phyloP scores from a whole-genome alignment of 2,329 filamentous ascomycete genomes.

The Ilyonectria robusta region DNA sequence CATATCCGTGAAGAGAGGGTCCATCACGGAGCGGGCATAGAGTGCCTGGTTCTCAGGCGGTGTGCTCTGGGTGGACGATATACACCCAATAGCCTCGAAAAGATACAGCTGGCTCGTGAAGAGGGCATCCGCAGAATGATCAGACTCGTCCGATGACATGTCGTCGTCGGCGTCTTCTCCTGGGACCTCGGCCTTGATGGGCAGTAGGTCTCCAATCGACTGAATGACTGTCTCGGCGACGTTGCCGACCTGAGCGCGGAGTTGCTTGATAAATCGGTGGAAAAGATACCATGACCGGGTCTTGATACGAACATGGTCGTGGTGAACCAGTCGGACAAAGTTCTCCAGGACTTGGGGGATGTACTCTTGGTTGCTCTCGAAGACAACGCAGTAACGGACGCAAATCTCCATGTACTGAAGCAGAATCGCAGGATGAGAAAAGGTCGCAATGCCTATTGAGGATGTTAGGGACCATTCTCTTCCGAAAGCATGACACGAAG shows the following conservation, averaged over 20 bases:
- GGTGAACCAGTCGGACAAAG: conserved; percentile 92
- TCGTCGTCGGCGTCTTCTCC: conserved; percentile 85
- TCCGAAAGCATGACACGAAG: neutral
- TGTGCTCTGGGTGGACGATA: conserved; percentile 85
- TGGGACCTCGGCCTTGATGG: conserved; percentile 91
- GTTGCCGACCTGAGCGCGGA: conserved; percentile 87
- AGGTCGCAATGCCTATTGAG: conserved; percentile 81
- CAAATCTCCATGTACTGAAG: conserved; percentile 99
- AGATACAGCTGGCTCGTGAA: conserved; percentile 94
- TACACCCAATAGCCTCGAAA: conserved; percentile 94
- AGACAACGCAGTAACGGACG: conserved; percentile 93
- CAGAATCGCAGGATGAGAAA: conserved; percentile 91
- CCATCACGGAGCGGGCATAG: conserved; percentile 89
- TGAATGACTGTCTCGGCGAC: conserved; percentile 93
- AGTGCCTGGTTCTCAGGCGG: conserved; percentile 88
- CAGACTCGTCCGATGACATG: conserved; percentile 94
- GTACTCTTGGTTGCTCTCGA: conserved; percentile 85
- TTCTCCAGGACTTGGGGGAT: conserved; percentile 91
- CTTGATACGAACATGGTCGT: conserved; percentile 87
- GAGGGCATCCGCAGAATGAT: conserved; percentile 89
- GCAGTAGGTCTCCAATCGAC: conserved; percentile 88
- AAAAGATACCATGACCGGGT: conserved; percentile 98
- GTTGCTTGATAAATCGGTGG: conserved; percentile 89
- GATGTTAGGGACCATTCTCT: conserved; percentile 33
- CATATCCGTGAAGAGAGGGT: conserved; percentile 91